A percentile compares a stretch with the other conserved stretches of the same genome.
phyloP scores from a whole-genome alignment of 352 stramenopile species.

The Discostella stelligera region DNA sequence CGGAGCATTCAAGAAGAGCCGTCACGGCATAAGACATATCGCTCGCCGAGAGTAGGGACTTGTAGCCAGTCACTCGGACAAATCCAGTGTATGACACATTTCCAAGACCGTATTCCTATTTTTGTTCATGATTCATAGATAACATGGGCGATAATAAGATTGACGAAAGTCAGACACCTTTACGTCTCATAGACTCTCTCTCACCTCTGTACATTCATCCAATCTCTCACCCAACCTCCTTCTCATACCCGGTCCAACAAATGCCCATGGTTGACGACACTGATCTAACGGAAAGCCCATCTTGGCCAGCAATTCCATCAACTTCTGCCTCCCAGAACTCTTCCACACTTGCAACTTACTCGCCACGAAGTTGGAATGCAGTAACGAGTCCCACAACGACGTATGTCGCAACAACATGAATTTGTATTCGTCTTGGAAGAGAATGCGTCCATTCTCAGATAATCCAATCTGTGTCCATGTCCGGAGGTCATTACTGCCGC shows the following conservation, averaged over 20 bases:
- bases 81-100: slow-evolving; percentile 97
- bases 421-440: slow-evolving; percentile 86
- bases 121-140: neutral
- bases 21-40: slow-evolving; percentile 93
- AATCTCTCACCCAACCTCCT: slow-evolving; percentile 90
- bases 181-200: neutral
- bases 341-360: slow-evolving; percentile 74
- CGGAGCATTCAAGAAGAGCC: slow-evolving; percentile 88
- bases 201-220: slow-evolving; percentile 85
- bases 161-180: neutral
- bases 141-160: neutral
- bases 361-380: slow-evolving; percentile 92
- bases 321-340: slow-evolving; percentile 50
- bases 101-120: slow-evolving; percentile 90
- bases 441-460: slow-evolving; percentile 73
- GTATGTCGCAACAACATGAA: slow-evolving; percentile 97
- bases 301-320: slow-evolving; percentile 91
- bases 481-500: slow-evolving; percentile 2
- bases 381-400: slow-evolving; percentile 93
- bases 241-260: slow-evolving; percentile 92
- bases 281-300: slow-evolving; percentile 96
- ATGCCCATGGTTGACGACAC: slow-evolving; percentile 93
- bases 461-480: slow-evolving; percentile 65
- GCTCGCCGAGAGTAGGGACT: slow-evolving; percentile 91
- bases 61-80: slow-evolving; percentile 91